Evolutionary conservation across 2,329 filamentous ascomycete genomes (phyloP), one percentile per base, ranked within the genome.

Genomic region (Aspergillus persii): DNA sequence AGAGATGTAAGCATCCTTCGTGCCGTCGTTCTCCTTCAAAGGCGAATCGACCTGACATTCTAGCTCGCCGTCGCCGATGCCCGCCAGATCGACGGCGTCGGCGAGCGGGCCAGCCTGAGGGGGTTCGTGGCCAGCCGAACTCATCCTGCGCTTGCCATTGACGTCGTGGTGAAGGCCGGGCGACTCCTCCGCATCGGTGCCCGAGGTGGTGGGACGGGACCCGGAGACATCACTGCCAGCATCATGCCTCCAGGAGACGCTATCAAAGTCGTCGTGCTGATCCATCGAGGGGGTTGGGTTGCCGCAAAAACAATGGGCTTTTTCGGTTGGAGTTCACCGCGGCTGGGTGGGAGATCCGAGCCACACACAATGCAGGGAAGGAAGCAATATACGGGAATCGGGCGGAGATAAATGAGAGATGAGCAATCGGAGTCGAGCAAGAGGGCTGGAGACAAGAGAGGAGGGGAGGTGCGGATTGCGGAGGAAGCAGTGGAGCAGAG

Each of bases 1-100:
- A 9, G 95, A 98, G 59, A 98, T 89, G 79, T 96, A 99, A 56
- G 92, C 90, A 77, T 97, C 95, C 77, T 97, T 97, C 60, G 93
- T 96, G 51, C 95, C 94, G 71, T 97, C 92, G 71, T 94, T 95
- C 81, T 98, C 95, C 78, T 97, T 98, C 76, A 94, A 85, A 23
- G 95, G 92, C 59, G 88, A 85, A 56, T 87, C 86, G 18, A 99
- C 94, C 18, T 81, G 86, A 74, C 93, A 97, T 71, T 96, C 90
- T 48, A 99, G 83, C 58, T 86, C 84, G 66, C 96, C 94, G 65
- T 87, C 82, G 41, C 82, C 84, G 61, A 88, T 88, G 56, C 90
- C 80, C 50, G 86, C 86, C 54, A 86, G 77, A 69, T 90, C 87
- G 58, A 83, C 79, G 29, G 79, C 75, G 55, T 84, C 81, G 44